Conservation (phyloP, 1,284 basidiomycete species). For the Puccinia polysora region DNA sequence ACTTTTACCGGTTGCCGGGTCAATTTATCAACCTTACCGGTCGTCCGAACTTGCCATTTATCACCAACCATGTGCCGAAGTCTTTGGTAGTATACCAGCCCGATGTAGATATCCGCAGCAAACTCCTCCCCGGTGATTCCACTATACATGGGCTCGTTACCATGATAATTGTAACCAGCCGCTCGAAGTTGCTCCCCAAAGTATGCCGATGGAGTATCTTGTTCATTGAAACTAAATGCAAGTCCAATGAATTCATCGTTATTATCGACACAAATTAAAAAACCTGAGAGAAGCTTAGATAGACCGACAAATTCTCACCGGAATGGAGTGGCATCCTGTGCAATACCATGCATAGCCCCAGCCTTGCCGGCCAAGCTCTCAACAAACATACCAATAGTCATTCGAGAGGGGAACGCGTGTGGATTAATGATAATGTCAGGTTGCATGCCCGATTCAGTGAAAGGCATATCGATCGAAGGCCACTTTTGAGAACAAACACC, state of each 20-base stretch:
- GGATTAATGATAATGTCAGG: constrained; percentile 99
- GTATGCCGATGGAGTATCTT: constrained; percentile 91
- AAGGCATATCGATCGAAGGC: constrained; percentile 97
- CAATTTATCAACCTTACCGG: constrained; percentile 89
- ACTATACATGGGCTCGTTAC: constrained; percentile 99
- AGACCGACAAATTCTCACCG: constrained; percentile 60
- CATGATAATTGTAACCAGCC: constrained; percentile 97
- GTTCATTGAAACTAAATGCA: constrained; percentile 74
- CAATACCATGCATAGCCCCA: constrained; percentile 94
- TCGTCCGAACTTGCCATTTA: constrained; percentile 99
- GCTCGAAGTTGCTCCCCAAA: constrained; percentile 91
- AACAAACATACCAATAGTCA: constrained; percentile 99
- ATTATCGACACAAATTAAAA: too few species aligned
- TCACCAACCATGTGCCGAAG: constrained; percentile 99
- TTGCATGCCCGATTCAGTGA: constrained; percentile 96
- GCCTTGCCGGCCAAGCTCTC: constrained; percentile 99
- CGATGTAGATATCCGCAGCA: constrained; percentile 95
- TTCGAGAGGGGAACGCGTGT: constrained; percentile 97
- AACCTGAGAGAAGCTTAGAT: constrained; percentile 34
- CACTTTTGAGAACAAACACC: constrained; percentile 99
- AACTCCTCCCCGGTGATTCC: constrained; percentile 99
- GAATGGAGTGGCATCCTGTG: constrained; percentile 97
- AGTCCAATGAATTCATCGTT: neutral
- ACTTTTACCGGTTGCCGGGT: constrained; percentile 97
- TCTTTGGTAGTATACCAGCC: constrained; percentile 97